Base-by-base conservation (phyloP, 2,329 filamentous ascomycete genomes). In the Hysterium pulicare region DNA sequence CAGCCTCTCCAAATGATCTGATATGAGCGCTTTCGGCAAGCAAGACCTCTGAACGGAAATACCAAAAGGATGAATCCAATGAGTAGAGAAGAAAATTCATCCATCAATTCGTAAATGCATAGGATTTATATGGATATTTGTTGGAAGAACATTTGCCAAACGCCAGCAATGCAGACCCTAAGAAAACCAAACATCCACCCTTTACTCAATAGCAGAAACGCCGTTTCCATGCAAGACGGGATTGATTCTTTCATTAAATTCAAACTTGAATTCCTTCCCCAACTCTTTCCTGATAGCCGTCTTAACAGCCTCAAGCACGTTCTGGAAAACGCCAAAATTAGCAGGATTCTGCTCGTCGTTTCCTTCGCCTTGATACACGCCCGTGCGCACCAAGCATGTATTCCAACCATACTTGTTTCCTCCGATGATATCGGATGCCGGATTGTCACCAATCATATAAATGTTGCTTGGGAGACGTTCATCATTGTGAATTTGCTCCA, bases 331-430 rank as follows among this genome's bases (percentile, higher is more conserved):
- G 50, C 85, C 85, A 59, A 88, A 87, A 70, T 77, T 86, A 59
- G 85, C 85, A 1, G 85, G 85, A 70, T 87, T 89, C 69, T 87
- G 74, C 65, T 83, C 76, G 59, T 89, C 86, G 61, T 89, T 89
- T 45, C 81, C 83, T 15, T 79, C 83, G 48, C 85, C 85, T 70
- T 87, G 83, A 77, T 85, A 88, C 36, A 89, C 84, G 69, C 86
- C 86, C 0, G 85, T 89, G 59, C 84, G 80, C 43, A 89, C 85
- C 41, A 89, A 70, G 60, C 85, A 88, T 3, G 85, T 88, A 70
- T 89, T 89, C 86, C 85, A 89, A 46, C 83, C 83, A 67, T 89
- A 87, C 77, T 83, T 85, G 75, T 89, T 89, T 48, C 84, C 85
- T 48, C 85, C 85, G 50, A 85, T 75, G 57, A 87, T 87, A 61